A percentile compares a stretch with the other conserved stretches of the same genome.
phyloP scores from a whole-genome alignment of 179 eudicot species.

The Drosera spatulata region DNA sequence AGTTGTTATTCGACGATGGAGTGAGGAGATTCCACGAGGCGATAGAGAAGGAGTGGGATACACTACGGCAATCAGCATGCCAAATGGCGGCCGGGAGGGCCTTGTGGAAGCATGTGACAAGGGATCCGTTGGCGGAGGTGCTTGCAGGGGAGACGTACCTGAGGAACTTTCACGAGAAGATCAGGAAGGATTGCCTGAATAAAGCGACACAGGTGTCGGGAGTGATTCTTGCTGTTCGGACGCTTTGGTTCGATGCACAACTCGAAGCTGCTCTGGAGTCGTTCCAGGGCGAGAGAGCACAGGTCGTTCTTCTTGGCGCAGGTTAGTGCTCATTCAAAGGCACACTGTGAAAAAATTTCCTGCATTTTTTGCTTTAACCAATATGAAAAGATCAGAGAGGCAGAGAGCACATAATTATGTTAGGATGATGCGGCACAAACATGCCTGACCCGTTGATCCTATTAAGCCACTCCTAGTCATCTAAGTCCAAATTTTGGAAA shows the following conservation, averaged over 20 bases:
- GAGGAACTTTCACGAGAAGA: slow-evolving; percentile 63
- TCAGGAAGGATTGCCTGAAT: slow-evolving; percentile 49
- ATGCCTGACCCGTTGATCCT: no score
- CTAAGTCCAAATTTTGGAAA: no score
- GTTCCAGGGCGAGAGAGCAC: slow-evolving; percentile 41
- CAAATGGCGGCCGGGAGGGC: slow-evolving; percentile 95
- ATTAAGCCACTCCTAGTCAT: no score
- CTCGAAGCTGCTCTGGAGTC: slow-evolving; percentile 57
- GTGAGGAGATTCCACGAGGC: slow-evolving; percentile 41
- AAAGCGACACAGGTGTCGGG: slow-evolving; percentile 75
- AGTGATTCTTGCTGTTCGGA: slow-evolving; percentile 82
- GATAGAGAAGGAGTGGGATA: slow-evolving; percentile 62
- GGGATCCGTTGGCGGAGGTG: slow-evolving; percentile 67
- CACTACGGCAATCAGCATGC: slow-evolving; percentile 57
- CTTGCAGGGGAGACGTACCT: slow-evolving; percentile 72
- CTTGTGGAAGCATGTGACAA: slow-evolving; percentile 77
- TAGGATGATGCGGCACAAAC: no score
- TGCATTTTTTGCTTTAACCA: no score
- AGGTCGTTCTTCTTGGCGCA: slow-evolving; percentile 81
- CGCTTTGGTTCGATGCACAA: slow-evolving; percentile 83
- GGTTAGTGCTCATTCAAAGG: slow-evolving; percentile 30
- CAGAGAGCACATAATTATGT: no score
- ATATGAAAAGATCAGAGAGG: no score
- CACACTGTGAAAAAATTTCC: no score
- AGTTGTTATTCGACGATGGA: slow-evolving; percentile 23